Percentiles rank a stretch among this genome's conserved stretches.
phyloP scores from a whole-genome alignment of 192 early-diverging fungal species.

The Coemansia javaensis region DNA sequence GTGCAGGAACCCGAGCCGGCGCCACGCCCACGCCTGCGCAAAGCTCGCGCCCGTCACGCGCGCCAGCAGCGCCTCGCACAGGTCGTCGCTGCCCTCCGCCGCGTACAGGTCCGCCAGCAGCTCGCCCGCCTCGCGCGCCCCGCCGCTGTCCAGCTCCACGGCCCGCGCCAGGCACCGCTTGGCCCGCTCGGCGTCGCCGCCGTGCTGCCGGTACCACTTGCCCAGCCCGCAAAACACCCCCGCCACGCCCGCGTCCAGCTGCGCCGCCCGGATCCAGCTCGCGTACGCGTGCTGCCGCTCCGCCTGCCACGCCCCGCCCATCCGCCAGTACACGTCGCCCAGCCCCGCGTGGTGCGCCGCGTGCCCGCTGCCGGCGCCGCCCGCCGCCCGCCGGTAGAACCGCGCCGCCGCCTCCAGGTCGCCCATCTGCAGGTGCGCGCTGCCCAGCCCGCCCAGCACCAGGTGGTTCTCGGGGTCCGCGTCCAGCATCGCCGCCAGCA shows the following conservation, averaged over 20 bases:
- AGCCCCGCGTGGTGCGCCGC: conserved; percentile 61
- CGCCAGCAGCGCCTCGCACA: conserved; percentile 27
- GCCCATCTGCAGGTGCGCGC: conserved; percentile 54
- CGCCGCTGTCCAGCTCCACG: conserved; percentile 60
- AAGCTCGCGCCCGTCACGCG: conserved; percentile 24
- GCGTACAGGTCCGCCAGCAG: conserved; percentile 63
- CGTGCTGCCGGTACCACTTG: conserved; percentile 68
- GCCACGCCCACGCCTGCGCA: conserved; percentile 72
- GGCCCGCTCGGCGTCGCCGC: conserved; percentile 64
- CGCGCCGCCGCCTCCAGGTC: conserved; percentile 55
- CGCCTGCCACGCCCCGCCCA: conserved; percentile 58
- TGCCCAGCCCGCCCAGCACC: conserved; percentile 66
- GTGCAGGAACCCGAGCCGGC: conserved; percentile 66
- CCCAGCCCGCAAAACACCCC: conserved; percentile 77
- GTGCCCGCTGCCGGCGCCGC: conserved; percentile 39
- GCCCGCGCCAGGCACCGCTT: conserved; percentile 80
- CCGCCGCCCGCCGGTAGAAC: conserved; percentile 53
- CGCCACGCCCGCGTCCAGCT: conserved; percentile 58
- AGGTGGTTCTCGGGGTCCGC: conserved; percentile 27
- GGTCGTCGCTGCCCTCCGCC: conserved; percentile 37
- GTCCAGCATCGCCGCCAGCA: conserved; percentile 55
- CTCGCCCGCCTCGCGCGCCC: conserved; percentile 64
- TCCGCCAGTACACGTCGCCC: conserved; percentile 71
- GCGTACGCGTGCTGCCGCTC: conserved; percentile 63
- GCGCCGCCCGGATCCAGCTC: conserved; percentile 67